Conservation (phyloP, 805 yeast species). For the Huiozyma naganishii region DNA sequence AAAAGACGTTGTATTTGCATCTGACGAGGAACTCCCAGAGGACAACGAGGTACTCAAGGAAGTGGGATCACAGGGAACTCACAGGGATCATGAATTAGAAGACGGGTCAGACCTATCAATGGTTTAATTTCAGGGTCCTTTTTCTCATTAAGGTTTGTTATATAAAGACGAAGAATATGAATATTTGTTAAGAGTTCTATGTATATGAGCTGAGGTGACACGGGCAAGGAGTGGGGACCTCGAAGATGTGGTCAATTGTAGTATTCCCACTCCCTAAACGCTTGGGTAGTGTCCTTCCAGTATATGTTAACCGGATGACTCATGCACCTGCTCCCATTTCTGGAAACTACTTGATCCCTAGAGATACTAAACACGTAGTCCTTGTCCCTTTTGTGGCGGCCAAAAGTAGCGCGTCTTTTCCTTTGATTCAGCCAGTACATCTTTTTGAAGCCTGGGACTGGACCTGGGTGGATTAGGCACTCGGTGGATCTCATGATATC, state of each 20-base stretch:
- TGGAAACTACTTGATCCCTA: constrained; percentile 11
- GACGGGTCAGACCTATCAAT: too few species aligned
- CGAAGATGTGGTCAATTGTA: not conserved
- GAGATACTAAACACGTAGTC: constrained; percentile 15
- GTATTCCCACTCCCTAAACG: constrained; percentile 24
- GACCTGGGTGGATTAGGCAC: constrained; percentile 18
- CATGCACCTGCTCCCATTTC: constrained; percentile 22
- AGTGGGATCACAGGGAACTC: too few species aligned
- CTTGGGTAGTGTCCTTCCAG: constrained; percentile 15
- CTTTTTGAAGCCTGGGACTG: constrained; percentile 24
- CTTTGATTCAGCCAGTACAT: constrained; percentile 26
- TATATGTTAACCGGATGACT: constrained; percentile 19
- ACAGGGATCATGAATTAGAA: too few species aligned
- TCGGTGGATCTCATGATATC: constrained; percentile 17
- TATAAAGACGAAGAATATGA: too few species aligned
- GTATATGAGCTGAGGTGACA: too few species aligned
- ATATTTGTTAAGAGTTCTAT: too few species aligned
- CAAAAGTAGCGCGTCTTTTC: constrained; percentile 15
- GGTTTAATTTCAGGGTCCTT: too few species aligned
- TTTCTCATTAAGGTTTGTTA: not conserved
- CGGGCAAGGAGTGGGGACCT: too few species aligned
- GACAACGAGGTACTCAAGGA: too few species aligned
- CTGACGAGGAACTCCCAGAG: constrained; percentile 11
- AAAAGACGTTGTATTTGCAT: constrained; percentile 33
- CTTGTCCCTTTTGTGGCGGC: constrained; percentile 17